Conservation (phyloP, 768 basidiomycete species). For the Leccinum olivaceopallidum region DNA sequence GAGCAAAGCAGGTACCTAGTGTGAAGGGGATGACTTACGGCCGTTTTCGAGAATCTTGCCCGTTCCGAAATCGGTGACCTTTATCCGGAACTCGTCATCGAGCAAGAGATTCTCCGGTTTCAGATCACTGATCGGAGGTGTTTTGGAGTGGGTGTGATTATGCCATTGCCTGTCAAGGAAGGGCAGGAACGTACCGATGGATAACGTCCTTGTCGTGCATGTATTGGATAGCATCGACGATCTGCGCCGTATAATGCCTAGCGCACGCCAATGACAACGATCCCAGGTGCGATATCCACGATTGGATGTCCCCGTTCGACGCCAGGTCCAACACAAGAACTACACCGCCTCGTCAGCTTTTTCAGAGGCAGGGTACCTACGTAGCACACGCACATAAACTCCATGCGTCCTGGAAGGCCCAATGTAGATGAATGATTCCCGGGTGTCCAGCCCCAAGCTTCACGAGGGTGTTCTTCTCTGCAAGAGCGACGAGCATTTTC, state of each 20-base stretch:
- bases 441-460: constrained; percentile 67
- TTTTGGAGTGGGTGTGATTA: constrained; percentile 8
- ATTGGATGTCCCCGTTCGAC: constrained; percentile 75
- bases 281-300: constrained; percentile 70
- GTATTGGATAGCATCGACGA: constrained; percentile 84
- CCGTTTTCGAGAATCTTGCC: constrained; percentile 69
- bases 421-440: constrained; percentile 78
- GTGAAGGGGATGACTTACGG: constrained; percentile 38
- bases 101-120: constrained; percentile 90
- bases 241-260: constrained; percentile 85
- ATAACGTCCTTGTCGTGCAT: constrained; percentile 91
- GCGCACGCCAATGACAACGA: constrained; percentile 79
- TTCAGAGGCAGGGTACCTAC: not conserved
- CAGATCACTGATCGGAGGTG: constrained; percentile 51
- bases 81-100: constrained; percentile 83
- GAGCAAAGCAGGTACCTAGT: not conserved
- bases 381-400: constrained; percentile 66
- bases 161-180: constrained; percentile 9
- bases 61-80: constrained; percentile 95
- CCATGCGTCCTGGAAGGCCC: constrained; percentile 84
- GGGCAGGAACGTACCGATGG: constrained; percentile 57
- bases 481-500: constrained; percentile 73
- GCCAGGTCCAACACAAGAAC: constrained; percentile 82
- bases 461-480: constrained; percentile 79
- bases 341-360: constrained; percentile 31